A percentile compares a stretch with the other conserved stretches of the same genome.
phyloP scores from a whole-genome alignment of 345 rosid species.

The Salix brachista region DNA sequence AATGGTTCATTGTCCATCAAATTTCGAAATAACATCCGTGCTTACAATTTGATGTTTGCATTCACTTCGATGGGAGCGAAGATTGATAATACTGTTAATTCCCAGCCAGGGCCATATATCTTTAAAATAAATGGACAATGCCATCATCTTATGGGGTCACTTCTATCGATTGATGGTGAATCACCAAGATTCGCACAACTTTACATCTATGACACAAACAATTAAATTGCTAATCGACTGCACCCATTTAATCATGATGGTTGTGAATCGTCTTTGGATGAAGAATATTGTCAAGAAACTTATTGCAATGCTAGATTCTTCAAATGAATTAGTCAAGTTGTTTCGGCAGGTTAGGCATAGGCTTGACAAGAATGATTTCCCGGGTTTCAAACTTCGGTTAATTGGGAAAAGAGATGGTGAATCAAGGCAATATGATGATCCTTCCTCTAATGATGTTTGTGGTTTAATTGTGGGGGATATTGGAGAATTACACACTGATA shows the following conservation, averaged over 20 bases:
- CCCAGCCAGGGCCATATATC: background rate
- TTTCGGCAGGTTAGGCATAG: background rate
- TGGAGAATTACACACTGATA: background rate
- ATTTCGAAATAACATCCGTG: background rate
- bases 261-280: background rate
- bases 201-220: background rate
- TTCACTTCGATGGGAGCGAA: background rate
- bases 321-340: background rate
- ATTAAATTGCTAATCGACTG: background rate
- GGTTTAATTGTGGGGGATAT: background rate
- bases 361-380: too few species aligned
- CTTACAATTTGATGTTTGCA: background rate
- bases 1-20: too few species aligned
- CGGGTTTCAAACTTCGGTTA: background rate
- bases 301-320: background rate
- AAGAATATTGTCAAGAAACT: background rate
- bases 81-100: background rate
- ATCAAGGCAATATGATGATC: background rate
- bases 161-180: background rate
- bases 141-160: background rate
- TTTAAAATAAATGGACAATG: background rate
- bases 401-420: background rate
- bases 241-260: accelerated
- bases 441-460: background rate
- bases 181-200: background rate